Evolutionary conservation across 768 basidiomycete genomes (phyloP).

Genomic region (Plicaturopsis crispa): DNA sequence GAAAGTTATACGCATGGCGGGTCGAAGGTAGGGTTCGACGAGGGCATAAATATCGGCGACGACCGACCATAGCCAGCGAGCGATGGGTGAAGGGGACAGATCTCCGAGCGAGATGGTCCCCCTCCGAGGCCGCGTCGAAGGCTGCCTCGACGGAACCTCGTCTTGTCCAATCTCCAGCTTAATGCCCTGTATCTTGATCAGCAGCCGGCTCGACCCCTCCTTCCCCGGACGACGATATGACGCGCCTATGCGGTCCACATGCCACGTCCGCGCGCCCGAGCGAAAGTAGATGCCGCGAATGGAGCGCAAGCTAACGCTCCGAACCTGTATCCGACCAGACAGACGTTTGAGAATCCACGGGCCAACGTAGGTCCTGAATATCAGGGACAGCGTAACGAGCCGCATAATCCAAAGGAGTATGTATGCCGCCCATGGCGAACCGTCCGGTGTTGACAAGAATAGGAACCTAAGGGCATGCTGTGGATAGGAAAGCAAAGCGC

Average conservation of each 20-base stretch:
- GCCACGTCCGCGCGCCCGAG: conserved; percentile 43
- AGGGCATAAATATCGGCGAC: conserved; percentile 29
- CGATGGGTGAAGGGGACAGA: conserved; percentile 32
- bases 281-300: conserved; percentile 71
- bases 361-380: conserved; percentile 58
- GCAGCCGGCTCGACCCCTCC: conserved; percentile 47
- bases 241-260: conserved; percentile 59
- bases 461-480: too few relatives aligned
- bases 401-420: conserved; percentile 43
- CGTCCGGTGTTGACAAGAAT: neutral
- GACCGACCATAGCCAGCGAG: conserved; percentile 22
- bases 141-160: conserved; percentile 13
- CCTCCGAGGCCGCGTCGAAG: conserved; percentile 25
- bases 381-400: conserved; percentile 43
- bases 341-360: conserved; percentile 55
- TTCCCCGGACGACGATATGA: conserved; percentile 47
- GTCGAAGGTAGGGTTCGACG: conserved; percentile 56
- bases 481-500: too few relatives aligned
- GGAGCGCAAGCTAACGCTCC: conserved; percentile 70
- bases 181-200: conserved; percentile 55
- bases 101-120: conserved; percentile 40
- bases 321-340: conserved; percentile 39
- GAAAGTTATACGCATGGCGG: conserved; percentile 47
- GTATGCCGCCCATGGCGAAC: conserved; percentile 27
- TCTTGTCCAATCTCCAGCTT: conserved; percentile 40